These are phyloP conservation scores for Emergomyces pasteurianus DNA, from an alignment of 2,329 filamentous ascomycete species.

Conservation along the genomic window DNA sequence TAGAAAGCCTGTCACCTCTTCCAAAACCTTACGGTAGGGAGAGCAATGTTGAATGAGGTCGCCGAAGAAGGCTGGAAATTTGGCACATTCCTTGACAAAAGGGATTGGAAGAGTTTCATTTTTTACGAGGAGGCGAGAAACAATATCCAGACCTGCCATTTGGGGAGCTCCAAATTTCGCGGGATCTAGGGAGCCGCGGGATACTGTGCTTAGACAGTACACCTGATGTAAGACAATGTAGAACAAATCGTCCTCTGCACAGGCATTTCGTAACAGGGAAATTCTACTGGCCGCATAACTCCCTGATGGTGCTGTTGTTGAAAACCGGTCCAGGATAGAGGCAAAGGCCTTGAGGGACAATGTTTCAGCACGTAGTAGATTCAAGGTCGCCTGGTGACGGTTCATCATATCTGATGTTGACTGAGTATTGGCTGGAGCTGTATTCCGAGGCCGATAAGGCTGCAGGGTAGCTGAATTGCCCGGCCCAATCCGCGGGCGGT, in stretches of 20 bases:
- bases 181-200: conserved; percentile 20
- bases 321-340: not conserved
- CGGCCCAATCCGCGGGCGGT: not conserved
- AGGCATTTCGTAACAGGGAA: conserved; percentile 47
- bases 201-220: conserved; percentile 46
- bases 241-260: conserved; percentile 44
- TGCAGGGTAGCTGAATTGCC: not conserved
- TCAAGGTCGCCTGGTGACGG: not conserved
- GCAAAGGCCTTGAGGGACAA: not conserved
- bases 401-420: not conserved
- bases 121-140: conserved; percentile 35
- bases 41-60: conserved; percentile 19
- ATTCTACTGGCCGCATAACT: conserved; percentile 17
- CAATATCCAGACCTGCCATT: conserved; percentile 20
- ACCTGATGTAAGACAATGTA: conserved; percentile 56
- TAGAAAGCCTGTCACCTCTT: conserved; percentile 36
- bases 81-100: conserved; percentile 35
- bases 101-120: conserved; percentile 32
- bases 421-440: not conserved
- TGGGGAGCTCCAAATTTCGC: conserved; percentile 24
- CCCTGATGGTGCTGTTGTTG: not conserved
- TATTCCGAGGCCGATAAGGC: not conserved
- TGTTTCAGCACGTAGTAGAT: not conserved
- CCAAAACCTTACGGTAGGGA: conserved; percentile 22
- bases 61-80: conserved; percentile 34